Percentiles rank a stretch among this genome's conserved stretches.
These are phyloP conservation scores for Trichoderma sp. DNA, from an alignment of 2,329 filamentous ascomycete species.

Conservation along the genomic window DNA sequence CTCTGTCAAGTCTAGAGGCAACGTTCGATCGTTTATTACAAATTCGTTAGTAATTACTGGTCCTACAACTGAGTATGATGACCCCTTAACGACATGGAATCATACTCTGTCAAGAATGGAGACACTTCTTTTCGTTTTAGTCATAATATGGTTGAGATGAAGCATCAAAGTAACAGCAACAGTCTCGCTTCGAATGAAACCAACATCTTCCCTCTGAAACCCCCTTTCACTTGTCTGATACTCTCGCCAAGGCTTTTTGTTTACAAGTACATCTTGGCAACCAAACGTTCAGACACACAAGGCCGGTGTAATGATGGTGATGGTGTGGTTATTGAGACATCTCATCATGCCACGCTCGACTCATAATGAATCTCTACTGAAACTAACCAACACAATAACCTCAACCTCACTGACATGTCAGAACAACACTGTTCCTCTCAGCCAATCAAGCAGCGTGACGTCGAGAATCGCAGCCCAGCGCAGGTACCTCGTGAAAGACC, in stretches of 20 bases:
- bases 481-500: slow-evolving; percentile 10
- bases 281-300: not conserved
- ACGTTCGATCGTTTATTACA: not conserved
- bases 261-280: not conserved
- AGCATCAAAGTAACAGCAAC: not conserved
- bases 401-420: not conserved
- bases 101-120: not conserved
- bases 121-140: not conserved
- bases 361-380: not conserved
- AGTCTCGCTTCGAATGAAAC: not conserved
- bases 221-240: not conserved
- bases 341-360: not conserved
- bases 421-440: not conserved
- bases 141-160: not conserved
- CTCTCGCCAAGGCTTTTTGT: not conserved
- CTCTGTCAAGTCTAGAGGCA: not conserved
- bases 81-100: not conserved
- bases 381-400: not conserved
- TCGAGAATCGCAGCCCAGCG: not conserved
- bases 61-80: not conserved
- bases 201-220: not conserved
- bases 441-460: not conserved
- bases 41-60: not conserved
- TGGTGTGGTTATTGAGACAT: not conserved
- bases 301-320: not conserved